A percentile compares a stretch with the other conserved stretches of the same genome.
Evolutionary conservation across 306 rosid species (phyloP).

Genomic region (Cucumis melo): DNA sequence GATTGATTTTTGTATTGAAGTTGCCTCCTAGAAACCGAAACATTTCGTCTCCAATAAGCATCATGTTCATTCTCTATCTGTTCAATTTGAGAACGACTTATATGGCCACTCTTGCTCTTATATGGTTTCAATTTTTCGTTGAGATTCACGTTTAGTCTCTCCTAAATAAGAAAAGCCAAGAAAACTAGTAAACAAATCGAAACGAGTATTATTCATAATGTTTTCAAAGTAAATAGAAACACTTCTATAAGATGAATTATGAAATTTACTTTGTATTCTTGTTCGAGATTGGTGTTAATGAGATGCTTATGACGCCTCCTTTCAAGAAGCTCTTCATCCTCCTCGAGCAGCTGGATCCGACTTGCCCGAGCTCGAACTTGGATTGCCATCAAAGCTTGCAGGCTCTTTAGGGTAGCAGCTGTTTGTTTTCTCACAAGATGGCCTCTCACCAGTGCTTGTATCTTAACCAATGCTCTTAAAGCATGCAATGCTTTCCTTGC

Average conservation of each 20-base stretch:
- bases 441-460: constrained; percentile 87
- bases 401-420: constrained; percentile 43
- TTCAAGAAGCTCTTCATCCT: constrained; percentile 17
- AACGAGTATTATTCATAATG: not conserved
- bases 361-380: constrained; percentile 77
- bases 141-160: constrained; percentile 18
- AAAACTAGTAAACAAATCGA: not conserved
- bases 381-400: constrained; percentile 83
- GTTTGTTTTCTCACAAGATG: constrained; percentile 82
- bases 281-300: constrained; percentile 2
- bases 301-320: constrained; percentile 10
- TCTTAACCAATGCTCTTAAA: constrained; percentile 70
- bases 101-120: constrained; percentile 39
- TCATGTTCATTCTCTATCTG: constrained; percentile 20
- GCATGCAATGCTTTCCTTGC: constrained; percentile 88
- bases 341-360: constrained; percentile 52
- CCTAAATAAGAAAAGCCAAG: constrained; percentile 22
- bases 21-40: constrained; percentile 23
- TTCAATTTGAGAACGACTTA: constrained; percentile 24
- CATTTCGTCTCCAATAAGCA: constrained; percentile 20
- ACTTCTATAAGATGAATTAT: not conserved
- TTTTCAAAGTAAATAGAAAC: not conserved
- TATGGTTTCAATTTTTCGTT: constrained; percentile 19
- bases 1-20: constrained; percentile 12
- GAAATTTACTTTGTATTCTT: constrained; percentile 23